Evolutionary conservation across 495 filamentous ascomycete genomes (phyloP).

Genomic region (Tuber magnatum): DNA sequence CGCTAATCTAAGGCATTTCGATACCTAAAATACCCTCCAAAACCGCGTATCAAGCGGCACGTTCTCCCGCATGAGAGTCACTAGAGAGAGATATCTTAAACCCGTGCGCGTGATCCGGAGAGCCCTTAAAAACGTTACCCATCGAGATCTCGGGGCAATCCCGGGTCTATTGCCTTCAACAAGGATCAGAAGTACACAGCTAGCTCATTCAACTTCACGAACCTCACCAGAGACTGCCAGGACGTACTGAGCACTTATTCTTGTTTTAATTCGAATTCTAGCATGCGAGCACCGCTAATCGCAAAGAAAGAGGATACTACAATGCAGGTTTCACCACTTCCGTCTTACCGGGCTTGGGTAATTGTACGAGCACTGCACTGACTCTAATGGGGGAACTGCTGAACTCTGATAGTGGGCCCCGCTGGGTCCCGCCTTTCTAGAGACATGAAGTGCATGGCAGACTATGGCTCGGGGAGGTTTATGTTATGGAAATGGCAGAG

Average conservation of each 20-base stretch:
- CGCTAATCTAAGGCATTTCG: neutral
- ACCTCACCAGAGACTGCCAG: neutral
- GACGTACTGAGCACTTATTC: neutral
- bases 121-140: neutral
- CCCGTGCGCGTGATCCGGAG: neutral
- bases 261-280: neutral
- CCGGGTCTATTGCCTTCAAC: neutral
- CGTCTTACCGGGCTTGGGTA: neutral
- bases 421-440: too few species aligned
- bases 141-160: neutral
- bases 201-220: neutral
- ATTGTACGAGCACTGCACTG: neutral
- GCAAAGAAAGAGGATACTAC: neutral
- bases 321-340: neutral
- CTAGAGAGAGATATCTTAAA: neutral
- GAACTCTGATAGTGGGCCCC: neutral
- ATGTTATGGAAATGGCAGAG: neutral
- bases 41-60: neutral
- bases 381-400: neutral
- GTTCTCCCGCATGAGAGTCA: neutral
- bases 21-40: neutral
- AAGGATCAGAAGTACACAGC: neutral
- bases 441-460: neutral
- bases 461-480: neutral
- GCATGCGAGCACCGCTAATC: neutral